These are phyloP conservation scores for Glycyrrhiza uralensis DNA, from an alignment of 306 rosid genomes.

Conservation along the genomic window DNA sequence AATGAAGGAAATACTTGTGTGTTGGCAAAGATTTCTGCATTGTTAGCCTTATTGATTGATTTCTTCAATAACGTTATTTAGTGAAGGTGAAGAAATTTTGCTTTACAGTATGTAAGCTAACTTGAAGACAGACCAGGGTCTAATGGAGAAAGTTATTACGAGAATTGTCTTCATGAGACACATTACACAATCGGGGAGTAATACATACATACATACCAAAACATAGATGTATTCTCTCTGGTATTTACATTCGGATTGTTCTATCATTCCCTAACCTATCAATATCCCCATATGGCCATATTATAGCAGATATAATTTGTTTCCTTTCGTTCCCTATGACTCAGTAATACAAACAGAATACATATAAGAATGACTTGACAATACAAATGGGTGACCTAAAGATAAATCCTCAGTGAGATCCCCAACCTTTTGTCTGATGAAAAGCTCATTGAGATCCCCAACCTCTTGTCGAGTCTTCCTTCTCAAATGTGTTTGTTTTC, in stretches of 20 bases:
- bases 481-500: slow-evolving; percentile 24
- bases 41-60: not conserved
- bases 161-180: not conserved
- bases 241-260: not conserved
- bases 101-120: no score
- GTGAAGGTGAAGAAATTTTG: no score
- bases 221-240: not conserved
- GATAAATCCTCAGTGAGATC: slow-evolving; percentile 35
- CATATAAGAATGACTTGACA: not conserved
- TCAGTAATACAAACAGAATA: slow-evolving; percentile 19
- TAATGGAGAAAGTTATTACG: not conserved
- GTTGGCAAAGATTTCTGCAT: not conserved
- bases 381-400: slow-evolving; percentile 6
- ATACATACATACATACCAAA: not conserved
- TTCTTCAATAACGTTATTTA: no score
- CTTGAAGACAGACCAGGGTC: not conserved
- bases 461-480: slow-evolving; percentile 28
- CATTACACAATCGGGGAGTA: not conserved
- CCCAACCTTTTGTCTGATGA: slow-evolving; percentile 35
- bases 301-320: not conserved
- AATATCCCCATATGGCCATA: not conserved
- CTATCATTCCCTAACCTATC: not conserved
- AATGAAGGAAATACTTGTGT: not conserved
- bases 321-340: not conserved
- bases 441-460: slow-evolving; percentile 38